Evolutionary conservation across 139 green algal species (phyloP), one percentile per base, ranked within the genome.

Genomic region (Mychonastes homosphaera): DNA sequence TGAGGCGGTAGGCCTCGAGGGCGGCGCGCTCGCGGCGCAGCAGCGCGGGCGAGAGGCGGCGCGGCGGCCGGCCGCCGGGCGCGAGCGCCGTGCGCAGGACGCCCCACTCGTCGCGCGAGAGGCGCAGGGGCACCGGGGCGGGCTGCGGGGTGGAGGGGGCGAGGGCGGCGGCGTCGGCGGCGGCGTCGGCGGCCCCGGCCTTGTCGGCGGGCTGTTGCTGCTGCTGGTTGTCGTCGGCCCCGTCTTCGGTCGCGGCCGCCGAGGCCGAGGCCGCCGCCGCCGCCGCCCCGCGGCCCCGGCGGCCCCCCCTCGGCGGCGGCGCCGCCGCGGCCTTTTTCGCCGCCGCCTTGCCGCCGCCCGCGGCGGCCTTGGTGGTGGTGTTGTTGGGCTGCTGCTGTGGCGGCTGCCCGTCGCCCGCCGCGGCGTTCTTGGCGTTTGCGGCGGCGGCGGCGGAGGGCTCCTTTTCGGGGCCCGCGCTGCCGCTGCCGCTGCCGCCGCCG

Each of bases 11-110:
- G 1, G 52, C 45, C 58, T 86, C 75, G 34, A 90, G 58, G 41
- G 64, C 57, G 10, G 64, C 53, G 15, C 79, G 64, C 61, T 86
- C 74, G 61, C 89, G 70, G 12, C 66, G 69, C 51, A 95, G 73
- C 53, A 89, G 92, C 12, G 50, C 36, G 4, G 80, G 62, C 21
- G 70, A 84, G 16, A 94, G 74, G 9, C 86, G 74, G 30, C 86
- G 77, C 0, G 86, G 80, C 18, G 47, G 56, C 57, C 74, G n/a
- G n/a, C n/a, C n/a, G n/a, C n/a, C n/a, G n/a, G n/a, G n/a, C n/a
- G n/a, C 75, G 21, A 78, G 59, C 24, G 69, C 65, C 21, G 33
- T 19, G 4, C 79, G 58, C 30, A 87, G 24, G 21, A 79, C 28
- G 16, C 29, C 48, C 79, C 79, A 87, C 59, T 87, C 79, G n/a